Percentiles rank a stretch among this genome's conserved stretches.
phyloP scores from a whole-genome alignment of 257 asterid genomes.

The Solanum rostratum region DNA sequence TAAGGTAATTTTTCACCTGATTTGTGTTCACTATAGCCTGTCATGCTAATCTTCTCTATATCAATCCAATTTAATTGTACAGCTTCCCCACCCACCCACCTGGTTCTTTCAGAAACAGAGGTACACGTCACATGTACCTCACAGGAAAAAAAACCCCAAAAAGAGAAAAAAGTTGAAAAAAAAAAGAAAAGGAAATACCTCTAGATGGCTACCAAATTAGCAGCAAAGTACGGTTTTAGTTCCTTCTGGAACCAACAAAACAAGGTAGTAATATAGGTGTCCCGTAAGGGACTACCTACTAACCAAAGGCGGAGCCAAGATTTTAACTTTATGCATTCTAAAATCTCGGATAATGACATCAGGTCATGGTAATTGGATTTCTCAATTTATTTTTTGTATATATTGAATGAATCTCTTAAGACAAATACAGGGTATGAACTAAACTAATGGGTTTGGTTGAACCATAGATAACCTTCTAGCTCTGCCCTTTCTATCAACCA shows the following conservation, averaged over 20 bases:
- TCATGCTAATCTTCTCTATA: background rate
- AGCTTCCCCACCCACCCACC: no score
- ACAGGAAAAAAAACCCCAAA: no score
- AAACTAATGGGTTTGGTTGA: background rate
- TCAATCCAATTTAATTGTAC: background rate
- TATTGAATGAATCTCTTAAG: background rate
- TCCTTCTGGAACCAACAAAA: no score
- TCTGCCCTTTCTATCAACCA: background rate
- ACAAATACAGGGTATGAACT: background rate
- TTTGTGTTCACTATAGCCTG: no score
- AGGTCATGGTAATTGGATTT: background rate
- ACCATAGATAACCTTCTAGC: background rate
- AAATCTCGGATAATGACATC: background rate
- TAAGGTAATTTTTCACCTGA: no score
- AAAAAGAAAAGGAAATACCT: no score
- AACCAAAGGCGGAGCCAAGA: background rate
- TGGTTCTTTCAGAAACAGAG: no score
- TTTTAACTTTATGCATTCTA: background rate
- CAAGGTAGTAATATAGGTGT: no score
- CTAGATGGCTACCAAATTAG: no score
- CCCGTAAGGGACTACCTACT: background rate
- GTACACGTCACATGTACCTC: no score
- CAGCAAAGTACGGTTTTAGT: no score
- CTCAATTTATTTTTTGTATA: background rate
- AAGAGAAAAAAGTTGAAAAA: no score